Percentiles rank a stretch among this genome's conserved stretches.
Conservation (phyloP, 139 green algal genomes). For the Limnomonas spitsbergensis region DNA sequence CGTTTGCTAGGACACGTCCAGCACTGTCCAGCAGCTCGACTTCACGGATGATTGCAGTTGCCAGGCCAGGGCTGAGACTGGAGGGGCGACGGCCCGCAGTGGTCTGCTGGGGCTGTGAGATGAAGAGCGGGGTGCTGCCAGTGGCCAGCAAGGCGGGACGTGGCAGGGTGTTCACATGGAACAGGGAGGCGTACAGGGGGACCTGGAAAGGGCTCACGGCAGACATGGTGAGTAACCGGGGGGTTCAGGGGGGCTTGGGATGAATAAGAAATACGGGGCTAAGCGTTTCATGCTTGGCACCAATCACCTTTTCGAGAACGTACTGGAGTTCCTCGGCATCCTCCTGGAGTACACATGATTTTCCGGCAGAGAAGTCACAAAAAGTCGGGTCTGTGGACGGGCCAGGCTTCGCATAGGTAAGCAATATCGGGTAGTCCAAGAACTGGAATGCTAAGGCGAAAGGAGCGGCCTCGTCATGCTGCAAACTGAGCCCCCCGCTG, state of each 20-base stretch:
- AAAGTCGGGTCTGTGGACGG: background rate
- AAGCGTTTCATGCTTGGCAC: too few species aligned
- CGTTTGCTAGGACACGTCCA: conserved; percentile 9
- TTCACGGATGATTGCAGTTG: background rate
- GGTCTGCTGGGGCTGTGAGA: background rate
- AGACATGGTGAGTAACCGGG: too few species aligned
- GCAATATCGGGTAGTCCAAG: conserved; percentile 34
- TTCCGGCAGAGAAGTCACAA: background rate
- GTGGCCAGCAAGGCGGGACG: conserved; percentile 30
- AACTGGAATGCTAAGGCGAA: conserved; percentile 31
- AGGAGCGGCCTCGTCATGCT: background rate
- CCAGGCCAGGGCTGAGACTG: background rate
- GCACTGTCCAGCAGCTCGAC: background rate
- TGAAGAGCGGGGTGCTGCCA: conserved; percentile 29
- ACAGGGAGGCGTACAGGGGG: conserved; percentile 29
- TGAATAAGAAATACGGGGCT: too few species aligned
- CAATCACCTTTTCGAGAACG: background rate
- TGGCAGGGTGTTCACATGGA: conserved; percentile 31
- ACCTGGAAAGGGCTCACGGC: conserved; percentile 12
- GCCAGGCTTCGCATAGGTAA: conserved; percentile 24
- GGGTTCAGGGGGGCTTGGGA: too few species aligned
- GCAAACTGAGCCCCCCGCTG: conserved; percentile 3
- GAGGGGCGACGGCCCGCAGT: background rate
- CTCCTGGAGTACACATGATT: background rate
- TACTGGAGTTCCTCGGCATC: background rate